These are phyloP conservation scores for Mytilinidion resinicola DNA, from an alignment of 495 filamentous ascomycete genomes.

Conservation along the genomic window DNA sequence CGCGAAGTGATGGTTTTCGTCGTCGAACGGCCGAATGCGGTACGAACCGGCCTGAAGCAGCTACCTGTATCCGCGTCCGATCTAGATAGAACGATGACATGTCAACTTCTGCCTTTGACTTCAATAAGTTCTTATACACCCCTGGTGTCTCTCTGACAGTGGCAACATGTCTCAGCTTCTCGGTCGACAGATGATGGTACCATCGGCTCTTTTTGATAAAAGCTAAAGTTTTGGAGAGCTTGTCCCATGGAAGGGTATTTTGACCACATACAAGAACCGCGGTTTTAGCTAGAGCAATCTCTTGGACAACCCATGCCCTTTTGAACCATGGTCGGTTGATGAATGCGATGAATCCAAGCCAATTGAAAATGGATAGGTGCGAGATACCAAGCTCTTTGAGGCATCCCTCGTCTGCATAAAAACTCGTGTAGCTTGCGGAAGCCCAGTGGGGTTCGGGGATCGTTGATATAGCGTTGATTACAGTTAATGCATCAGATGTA, in stretches of 20 bases:
- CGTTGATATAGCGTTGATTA: conserved; percentile 6
- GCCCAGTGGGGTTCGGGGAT: conserved; percentile 13
- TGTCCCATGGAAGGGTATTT: conserved; percentile 16
- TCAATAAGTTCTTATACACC: conserved; percentile 14
- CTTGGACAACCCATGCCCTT: conserved; percentile 24
- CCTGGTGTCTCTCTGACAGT: conserved; percentile 7
- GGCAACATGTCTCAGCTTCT: conserved; percentile 14
- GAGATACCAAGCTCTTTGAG: neutral
- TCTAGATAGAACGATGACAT: conserved; percentile 16
- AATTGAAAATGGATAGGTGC: conserved; percentile 18
- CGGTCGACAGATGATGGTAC: conserved; percentile 24
- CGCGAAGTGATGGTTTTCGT: conserved; percentile 13
- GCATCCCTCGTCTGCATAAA: conserved; percentile 8
- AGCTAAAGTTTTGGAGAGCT: conserved; percentile 14
- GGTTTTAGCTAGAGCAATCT: conserved; percentile 16
- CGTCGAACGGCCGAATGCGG: neutral
- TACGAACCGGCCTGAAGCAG: neutral
- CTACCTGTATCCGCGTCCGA: conserved; percentile 10
- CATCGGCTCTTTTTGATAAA: conserved; percentile 18
- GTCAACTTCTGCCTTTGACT: conserved; percentile 8
- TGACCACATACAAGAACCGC: conserved; percentile 15
- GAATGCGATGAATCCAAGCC: conserved; percentile 21
- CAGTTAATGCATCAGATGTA: conserved; percentile 9
- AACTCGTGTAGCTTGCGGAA: conserved; percentile 12
- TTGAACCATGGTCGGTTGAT: conserved; percentile 24